Base-by-base conservation (phyloP, 2,329 filamentous ascomycete species). In the Alternaria sp. region DNA sequence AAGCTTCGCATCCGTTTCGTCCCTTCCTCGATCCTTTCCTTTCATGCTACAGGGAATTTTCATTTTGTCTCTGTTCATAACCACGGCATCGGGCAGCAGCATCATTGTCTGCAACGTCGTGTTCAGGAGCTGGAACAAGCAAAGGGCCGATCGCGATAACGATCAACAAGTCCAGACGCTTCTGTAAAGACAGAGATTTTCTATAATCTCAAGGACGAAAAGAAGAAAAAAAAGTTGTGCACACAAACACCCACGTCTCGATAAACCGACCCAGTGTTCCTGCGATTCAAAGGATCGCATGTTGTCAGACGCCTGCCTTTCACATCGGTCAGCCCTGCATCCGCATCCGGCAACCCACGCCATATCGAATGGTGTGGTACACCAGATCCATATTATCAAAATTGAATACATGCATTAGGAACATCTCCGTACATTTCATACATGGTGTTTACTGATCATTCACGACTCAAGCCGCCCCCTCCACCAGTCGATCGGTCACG, bases 1-100 rank as follows among this genome's bases (percentile, higher is more conserved):
- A 51, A 39, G 54, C 49, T 39, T 54, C 28, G 26, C 26, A 34
- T 53, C 11, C 26, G 16, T 43, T 28, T 53, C 51, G 38, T 51
- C 34, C 44, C 46, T 39, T 41, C 12, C 26, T 42, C 24, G 34
- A 41, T 48, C 44, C 22, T 49, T 51, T 36, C 24, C 14, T 49
- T 36, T 38, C 20, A 1, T 42, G 39, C 39, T 42, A 2, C 39
- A 42, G 12, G 39, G 20, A 14, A 7, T 8, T 20, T 8, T 8
- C 12, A 24, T 8, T 6, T 24, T 42, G 24, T 24, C 11, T 20
- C 14, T 7, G 16, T 42, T 24, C 20, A 24, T 24, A 5, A 42
- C 20, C 20, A 24, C 3, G 5, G 18, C 11, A 24, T 24, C 20
- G 20, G 20, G 20, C 16, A 7, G 11, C 8, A 26, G 20, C 7